Evolutionary conservation across 139 green algal genomes (phyloP), one percentile per base, ranked within the genome.

Genomic region (Closterium sp.): DNA sequence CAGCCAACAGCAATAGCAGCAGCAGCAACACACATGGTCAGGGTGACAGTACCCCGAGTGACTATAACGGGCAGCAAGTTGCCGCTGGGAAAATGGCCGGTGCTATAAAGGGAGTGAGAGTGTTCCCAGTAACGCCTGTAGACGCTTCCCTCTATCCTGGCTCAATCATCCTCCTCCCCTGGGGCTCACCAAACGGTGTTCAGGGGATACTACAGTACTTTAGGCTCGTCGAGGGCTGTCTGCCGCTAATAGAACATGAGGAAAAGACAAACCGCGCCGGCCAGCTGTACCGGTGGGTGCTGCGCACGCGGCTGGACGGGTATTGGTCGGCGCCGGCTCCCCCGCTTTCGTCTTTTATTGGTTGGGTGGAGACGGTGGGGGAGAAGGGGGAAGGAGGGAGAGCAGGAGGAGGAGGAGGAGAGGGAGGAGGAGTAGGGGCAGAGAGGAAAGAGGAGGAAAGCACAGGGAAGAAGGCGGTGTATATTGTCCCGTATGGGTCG

Each of bases 151-250:
- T 69, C 9, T 69, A 69, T 69, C 43, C 43, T 9, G 43, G 43
- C 12, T 69, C 43, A 5, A 25, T 69, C 23, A 69, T 69, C 10
- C 21, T 69, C 12, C 43, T 69, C 43, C 43, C 43, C 43, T 69
- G 43, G 43, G 43, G 43, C 21, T 69, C 43, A 25, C 43, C 43
- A 2, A 69, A 69, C 9, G 81, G 81, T 19, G 87, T 90, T 33
- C 91, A 94, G 91, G 91, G 91, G 43, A 90, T 94, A 9, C 64
- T 94, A 25, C 91, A 94, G 84, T 94, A 94, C 34, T 93, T 94
- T 16, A 38, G 86, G 12, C 36, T 94, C 31, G 89, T 94, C 6
- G 91, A 94, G 88, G 88, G 88, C 84, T 94, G 91, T 35, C 16
- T 36, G 43, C 16, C 32, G 6, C 35, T 93, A 23, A 94, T 94